Evolutionary conservation across 75 land plant species (phyloP), one percentile per base, ranked within the genome.

Genomic region (Larix kaempferi): DNA sequence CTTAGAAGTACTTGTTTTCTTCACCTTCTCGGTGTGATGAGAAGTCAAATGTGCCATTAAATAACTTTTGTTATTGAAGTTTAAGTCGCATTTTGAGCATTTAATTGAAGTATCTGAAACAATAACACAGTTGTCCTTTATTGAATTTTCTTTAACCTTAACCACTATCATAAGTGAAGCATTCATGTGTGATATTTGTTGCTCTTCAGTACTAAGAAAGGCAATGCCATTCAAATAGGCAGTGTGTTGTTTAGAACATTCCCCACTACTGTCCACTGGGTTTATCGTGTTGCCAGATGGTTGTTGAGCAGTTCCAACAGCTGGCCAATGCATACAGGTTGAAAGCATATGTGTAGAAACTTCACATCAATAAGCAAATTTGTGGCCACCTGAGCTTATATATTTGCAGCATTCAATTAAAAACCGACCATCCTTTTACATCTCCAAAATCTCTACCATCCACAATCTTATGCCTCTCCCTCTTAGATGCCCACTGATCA

Each of bases 301-400:
- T 77, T 57, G 64, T 14, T 64, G 60, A 3, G n/a, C 44, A 12
- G 71, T 35, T 71, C 73, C 63, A 63, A 56, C 26, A 44, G 39
- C 44, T 3, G n/a, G 71, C 49, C n/a, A 66, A 19, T 66, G 44
- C 22, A 74, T 82, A 79, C 59, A 54, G 57, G 37, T 63, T 16
- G 88, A 88, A 12, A 76, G 65, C 71, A 90, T 65, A n/a, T 79
- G 79, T 85, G 77, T 57, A n/a, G 89, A 78, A 71, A 82, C 84
- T 56, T 90, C 89, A 74, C 80, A 81, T 76, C 88, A 88, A 2
- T 84, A 81, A 56, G 71, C 57, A 77, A 90, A 90, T 3, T 85
- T 80, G 59, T 81, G 73, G 63, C 88, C 92, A 79, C 54, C 84
- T 60, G 92, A 89, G 78, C 92, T 90, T 29, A 29, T 29, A 29